These are phyloP conservation scores for Emericellopsis cladophorae DNA, from an alignment of 2,329 filamentous ascomycete genomes.

Conservation along the genomic window DNA sequence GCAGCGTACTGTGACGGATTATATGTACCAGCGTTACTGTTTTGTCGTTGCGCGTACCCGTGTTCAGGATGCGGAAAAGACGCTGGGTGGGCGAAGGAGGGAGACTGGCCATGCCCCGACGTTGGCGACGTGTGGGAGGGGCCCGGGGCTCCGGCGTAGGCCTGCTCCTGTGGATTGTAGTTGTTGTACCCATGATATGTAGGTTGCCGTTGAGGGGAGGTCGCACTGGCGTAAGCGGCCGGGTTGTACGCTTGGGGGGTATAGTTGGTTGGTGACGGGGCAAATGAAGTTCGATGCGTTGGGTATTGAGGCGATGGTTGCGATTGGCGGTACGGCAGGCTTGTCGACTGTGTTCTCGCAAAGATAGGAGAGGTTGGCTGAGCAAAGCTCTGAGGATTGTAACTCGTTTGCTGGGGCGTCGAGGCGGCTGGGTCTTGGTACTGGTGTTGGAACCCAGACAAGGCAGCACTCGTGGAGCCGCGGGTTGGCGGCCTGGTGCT, in stretches of 20 bases:
- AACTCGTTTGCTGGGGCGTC: slow-evolving; percentile 36
- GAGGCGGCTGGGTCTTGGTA: slow-evolving; percentile 30
- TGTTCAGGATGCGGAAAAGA: slow-evolving; percentile 10
- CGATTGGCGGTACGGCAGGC: slow-evolving; percentile 31
- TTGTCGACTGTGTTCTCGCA: slow-evolving; percentile 36
- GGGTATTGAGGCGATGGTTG: slow-evolving; percentile 21
- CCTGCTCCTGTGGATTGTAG: slow-evolving; percentile 25
- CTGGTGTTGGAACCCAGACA: slow-evolving; percentile 39
- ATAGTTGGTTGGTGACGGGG: slow-evolving; percentile 25
- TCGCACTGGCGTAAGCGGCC: slow-evolving; percentile 40
- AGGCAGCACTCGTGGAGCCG: slow-evolving; percentile 30
- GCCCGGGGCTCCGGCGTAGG: slow-evolving; percentile 10
- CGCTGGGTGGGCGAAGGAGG: slow-evolving; percentile 19
- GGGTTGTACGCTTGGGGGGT: slow-evolving; percentile 45
- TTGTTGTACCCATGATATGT: slow-evolving; percentile 34
- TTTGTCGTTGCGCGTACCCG: slow-evolving; percentile 7
- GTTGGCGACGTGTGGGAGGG: slow-evolving; percentile 19
- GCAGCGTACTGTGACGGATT: slow-evolving; percentile 19
- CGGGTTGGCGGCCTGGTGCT: slow-evolving; percentile 13
- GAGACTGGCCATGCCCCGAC: slow-evolving; percentile 17
- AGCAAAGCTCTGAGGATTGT: slow-evolving; percentile 60
- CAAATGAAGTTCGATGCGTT: slow-evolving; percentile 21
- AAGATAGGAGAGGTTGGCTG: slow-evolving; percentile 12
- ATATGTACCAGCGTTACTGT: slow-evolving; percentile 23
- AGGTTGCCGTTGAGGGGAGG: slow-evolving; percentile 34